Evolutionary conservation across 306 rosid species (phyloP).

Genomic region (Gastrolobium bilobum): DNA sequence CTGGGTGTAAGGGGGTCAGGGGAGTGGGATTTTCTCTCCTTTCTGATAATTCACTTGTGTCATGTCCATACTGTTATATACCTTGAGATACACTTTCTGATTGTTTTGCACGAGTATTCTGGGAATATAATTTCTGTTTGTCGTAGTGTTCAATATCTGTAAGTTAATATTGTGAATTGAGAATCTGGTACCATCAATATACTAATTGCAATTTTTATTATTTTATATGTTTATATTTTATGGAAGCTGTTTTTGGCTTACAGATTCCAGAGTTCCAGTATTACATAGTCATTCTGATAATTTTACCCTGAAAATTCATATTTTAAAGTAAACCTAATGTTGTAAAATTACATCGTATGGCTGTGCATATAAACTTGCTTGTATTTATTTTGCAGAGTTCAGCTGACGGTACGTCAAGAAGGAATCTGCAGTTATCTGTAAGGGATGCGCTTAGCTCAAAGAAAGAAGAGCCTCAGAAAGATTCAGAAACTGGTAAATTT

Average conservation of each 20-base stretch:
- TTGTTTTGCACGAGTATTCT: too few relatives aligned
- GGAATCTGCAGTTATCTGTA: conserved; percentile 81
- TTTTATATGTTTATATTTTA: conserved; percentile 24
- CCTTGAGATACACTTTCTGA: too few relatives aligned
- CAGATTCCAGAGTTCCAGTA: background rate
- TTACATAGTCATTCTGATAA: conserved; percentile 20
- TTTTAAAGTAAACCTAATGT: conserved; percentile 27
- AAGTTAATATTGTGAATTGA: too few relatives aligned
- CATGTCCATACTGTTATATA: too few relatives aligned
- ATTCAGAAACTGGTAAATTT: conserved; percentile 53
- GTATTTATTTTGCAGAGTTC: conserved; percentile 60
- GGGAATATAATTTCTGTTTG: too few relatives aligned
- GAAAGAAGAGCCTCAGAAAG: conserved; percentile 74
- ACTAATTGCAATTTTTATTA: background rate
- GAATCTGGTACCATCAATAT: background rate
- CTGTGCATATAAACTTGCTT: background rate
- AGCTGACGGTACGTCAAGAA: conserved; percentile 58
- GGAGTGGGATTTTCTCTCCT: too few relatives aligned
- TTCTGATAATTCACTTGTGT: too few relatives aligned
- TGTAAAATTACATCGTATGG: conserved; percentile 16
- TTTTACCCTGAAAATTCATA: conserved; percentile 32
- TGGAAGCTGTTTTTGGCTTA: conserved; percentile 32
- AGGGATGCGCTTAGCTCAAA: conserved; percentile 82
- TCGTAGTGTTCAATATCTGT: too few relatives aligned
- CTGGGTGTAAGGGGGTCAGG: too few relatives aligned